Evolutionary conservation across 164 flowering plant species (phyloP).

Genomic region (Macadamia integrifolia): DNA sequence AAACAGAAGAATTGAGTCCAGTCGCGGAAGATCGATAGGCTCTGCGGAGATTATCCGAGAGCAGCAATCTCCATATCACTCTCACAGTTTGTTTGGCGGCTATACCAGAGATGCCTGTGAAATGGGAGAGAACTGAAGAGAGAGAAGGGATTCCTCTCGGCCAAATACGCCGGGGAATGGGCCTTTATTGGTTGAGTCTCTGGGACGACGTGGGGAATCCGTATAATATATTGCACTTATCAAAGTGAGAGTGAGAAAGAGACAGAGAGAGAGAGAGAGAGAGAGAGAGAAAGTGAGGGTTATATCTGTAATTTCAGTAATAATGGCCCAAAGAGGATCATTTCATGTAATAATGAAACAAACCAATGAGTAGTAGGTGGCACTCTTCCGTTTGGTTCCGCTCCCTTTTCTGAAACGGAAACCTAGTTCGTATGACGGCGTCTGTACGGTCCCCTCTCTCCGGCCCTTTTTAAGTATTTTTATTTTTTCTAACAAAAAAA

Average conservation of each 20-base stretch:
- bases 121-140: neutral
- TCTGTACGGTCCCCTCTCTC: neutral
- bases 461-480: too few species aligned
- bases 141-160: neutral
- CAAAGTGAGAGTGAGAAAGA: neutral
- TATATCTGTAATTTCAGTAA: too few species aligned
- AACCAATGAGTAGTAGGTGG: too few species aligned
- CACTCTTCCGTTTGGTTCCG: neutral
- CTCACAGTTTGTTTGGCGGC: neutral
- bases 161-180: neutral
- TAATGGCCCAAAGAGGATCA: too few species aligned
- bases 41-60: slow-evolving; percentile 1
- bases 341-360: too few species aligned
- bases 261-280: neutral
- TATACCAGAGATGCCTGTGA: neutral
- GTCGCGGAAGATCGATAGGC: neutral
- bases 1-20: neutral
- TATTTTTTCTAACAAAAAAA: too few species aligned
- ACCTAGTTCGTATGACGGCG: slow-evolving; percentile 9
- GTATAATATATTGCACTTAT: too few species aligned
- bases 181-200: neutral
- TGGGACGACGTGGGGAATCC: too few species aligned
- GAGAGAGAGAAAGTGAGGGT: neutral
- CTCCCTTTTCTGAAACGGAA: slow-evolving; percentile 6
- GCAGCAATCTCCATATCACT: slow-evolving; percentile 10